These are phyloP conservation scores for Cerrena zonata DNA, from an alignment of 1,284 basidiomycete genomes.

Conservation along the genomic window DNA sequence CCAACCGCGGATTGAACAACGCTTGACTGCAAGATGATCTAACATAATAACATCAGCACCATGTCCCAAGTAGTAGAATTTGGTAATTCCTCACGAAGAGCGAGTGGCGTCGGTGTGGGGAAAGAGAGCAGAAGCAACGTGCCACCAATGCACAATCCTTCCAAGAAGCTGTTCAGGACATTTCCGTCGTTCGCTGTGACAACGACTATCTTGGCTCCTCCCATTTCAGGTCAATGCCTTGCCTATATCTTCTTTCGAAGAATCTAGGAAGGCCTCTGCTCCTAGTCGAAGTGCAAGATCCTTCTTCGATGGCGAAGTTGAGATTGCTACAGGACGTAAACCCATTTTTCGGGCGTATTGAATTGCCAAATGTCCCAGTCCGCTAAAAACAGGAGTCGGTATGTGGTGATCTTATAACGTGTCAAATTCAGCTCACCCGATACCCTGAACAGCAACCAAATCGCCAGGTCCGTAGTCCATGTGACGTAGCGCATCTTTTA, in stretches of 20 bases:
- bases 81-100: conserved; percentile 5
- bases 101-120: conserved; percentile 5
- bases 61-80: neutral
- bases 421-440: conserved; percentile 22
- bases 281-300: conserved; percentile 18
- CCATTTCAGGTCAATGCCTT: conserved; percentile 31
- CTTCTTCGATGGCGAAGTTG: conserved; percentile 14
- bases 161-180: conserved; percentile 26
- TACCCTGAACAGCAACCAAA: conserved; percentile 33
- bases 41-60: neutral
- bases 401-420: neutral
- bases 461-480: conserved; percentile 25
- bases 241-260: conserved; percentile 14
- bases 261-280: conserved; percentile 18
- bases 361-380: conserved; percentile 11
- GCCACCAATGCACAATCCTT: conserved; percentile 29
- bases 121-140: conserved; percentile 23
- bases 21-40: neutral
- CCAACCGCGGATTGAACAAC: conserved; percentile 7
- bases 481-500: conserved; percentile 28
- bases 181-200: conserved; percentile 29
- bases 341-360: conserved; percentile 11
- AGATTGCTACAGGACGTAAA: conserved; percentile 10
- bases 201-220: conserved; percentile 32
- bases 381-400: conserved; percentile 1